These are phyloP conservation scores for Coccomyxa sp. DNA, from an alignment of 139 green algal genomes.

Conservation along the genomic window DNA sequence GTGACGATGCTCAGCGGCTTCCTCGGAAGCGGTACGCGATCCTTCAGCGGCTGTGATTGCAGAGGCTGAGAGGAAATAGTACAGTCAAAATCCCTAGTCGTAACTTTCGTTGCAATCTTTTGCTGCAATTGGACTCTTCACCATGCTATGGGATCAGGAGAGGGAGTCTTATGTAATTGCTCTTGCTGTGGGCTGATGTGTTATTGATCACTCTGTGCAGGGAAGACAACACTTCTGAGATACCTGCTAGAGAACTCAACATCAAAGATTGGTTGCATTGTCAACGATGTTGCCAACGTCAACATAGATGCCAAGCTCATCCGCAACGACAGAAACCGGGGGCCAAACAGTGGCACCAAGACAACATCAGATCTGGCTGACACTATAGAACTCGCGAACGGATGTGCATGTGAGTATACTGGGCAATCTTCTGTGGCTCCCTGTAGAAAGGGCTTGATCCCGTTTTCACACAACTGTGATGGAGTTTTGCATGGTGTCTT, in stretches of 20 bases:
- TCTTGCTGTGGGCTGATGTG: not conserved
- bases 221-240: conserved; percentile 88
- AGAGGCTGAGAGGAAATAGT: not conserved
- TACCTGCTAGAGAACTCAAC: conserved; percentile 76
- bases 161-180: not conserved
- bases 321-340: conserved; percentile 22
- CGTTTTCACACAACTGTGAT: not conserved
- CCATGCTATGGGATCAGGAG: not conserved
- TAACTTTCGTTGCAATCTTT: not conserved
- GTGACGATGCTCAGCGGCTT: conserved; percentile 82
- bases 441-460: not conserved
- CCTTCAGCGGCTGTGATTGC: not conserved
- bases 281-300: conserved; percentile 88
- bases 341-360: conserved; percentile 18
- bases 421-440: not conserved
- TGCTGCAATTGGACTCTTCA: not conserved
- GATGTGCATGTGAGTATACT: conserved; percentile 78
- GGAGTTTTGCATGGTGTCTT: not conserved
- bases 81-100: not conserved
- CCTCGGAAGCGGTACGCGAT: conserved; percentile 56
- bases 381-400: conserved; percentile 91
- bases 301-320: conserved; percentile 94
- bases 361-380: conserved; percentile 74
- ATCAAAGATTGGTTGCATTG: conserved; percentile 89
- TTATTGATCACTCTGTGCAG: conserved; percentile 23